phyloP scores from a whole-genome alignment of 305 asterid genomes.

The Rubia peregrina region DNA sequence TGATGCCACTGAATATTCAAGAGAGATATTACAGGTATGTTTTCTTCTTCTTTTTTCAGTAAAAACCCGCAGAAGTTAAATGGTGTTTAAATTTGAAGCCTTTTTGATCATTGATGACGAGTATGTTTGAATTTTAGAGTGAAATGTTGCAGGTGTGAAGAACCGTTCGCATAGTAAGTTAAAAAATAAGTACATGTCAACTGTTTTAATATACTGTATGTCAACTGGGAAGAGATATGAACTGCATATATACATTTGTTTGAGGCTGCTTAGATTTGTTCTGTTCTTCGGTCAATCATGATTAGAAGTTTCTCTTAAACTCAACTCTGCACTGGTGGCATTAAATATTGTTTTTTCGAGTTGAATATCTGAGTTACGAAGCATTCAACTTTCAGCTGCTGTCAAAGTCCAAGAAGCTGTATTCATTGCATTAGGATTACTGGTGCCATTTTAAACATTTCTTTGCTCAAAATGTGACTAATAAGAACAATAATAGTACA shows the following conservation, averaged over 20 bases:
- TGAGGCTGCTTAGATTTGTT: not conserved
- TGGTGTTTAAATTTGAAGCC: too few relatives aligned
- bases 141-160: not conserved
- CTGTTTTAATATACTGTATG: not conserved
- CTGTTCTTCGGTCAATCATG: not conserved
- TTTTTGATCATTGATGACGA: not conserved
- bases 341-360: not conserved
- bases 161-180: not conserved
- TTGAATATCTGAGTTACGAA: not conserved
- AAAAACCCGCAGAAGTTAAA: too few relatives aligned
- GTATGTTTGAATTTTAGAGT: not conserved
- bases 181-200: too few relatives aligned
- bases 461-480: not conserved
- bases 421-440: not conserved
- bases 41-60: too few relatives aligned
- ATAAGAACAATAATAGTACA: not conserved
- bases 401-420: not conserved
- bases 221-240: not conserved
- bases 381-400: not conserved
- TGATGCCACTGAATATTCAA: too few relatives aligned
- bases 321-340: not conserved
- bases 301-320: not conserved
- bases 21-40: too few relatives aligned
- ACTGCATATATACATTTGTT: not conserved
- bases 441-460: not conserved